Conservation (phyloP, 179 eudicot species). For the Heliamphora pulchella region DNA sequence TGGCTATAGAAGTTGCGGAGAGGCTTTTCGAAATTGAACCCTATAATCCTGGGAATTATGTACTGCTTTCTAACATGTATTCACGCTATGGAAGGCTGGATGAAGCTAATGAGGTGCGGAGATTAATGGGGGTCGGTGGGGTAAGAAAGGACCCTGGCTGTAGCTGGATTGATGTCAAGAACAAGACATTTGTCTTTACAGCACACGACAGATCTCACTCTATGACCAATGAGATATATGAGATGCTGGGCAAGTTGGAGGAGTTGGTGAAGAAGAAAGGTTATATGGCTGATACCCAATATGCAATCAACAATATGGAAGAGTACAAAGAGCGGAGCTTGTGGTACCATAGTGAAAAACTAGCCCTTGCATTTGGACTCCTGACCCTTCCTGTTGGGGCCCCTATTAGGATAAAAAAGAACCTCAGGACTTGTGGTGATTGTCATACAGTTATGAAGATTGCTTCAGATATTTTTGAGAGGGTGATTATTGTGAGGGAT, state of each 20-base stretch:
- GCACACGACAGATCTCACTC: constrained; percentile 29
- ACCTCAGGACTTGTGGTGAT: constrained; percentile 36
- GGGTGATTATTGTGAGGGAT: constrained; percentile 40
- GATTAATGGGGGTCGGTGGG: constrained; percentile 29
- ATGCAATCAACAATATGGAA: constrained; percentile 17
- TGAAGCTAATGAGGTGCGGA: constrained; percentile 39
- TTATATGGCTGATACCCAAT: constrained; percentile 25
- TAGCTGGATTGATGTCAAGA: constrained; percentile 45
- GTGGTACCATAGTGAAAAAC: constrained; percentile 38
- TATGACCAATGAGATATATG: constrained; percentile 28
- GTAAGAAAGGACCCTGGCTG: constrained; percentile 41
- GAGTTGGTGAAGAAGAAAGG: constrained; percentile 26
- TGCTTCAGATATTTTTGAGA: constrained; percentile 32
- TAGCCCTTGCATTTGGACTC: constrained; percentile 38
- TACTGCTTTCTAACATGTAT: constrained; percentile 37
- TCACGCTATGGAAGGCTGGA: constrained; percentile 24
- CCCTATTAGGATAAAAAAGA: constrained; percentile 33
- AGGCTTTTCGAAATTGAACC: constrained; percentile 42
- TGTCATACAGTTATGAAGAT: constrained; percentile 39
- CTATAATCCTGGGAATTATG: constrained; percentile 40
- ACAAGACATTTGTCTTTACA: constrained; percentile 30
- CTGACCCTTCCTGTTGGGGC: constrained; percentile 25
- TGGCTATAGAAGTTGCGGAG: constrained; percentile 36
- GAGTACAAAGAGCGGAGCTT: constrained; percentile 28
- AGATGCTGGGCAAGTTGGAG: constrained; percentile 24